These are phyloP conservation scores for Candida maltosa DNA, from an alignment of 805 yeast species.

Conservation along the genomic window DNA sequence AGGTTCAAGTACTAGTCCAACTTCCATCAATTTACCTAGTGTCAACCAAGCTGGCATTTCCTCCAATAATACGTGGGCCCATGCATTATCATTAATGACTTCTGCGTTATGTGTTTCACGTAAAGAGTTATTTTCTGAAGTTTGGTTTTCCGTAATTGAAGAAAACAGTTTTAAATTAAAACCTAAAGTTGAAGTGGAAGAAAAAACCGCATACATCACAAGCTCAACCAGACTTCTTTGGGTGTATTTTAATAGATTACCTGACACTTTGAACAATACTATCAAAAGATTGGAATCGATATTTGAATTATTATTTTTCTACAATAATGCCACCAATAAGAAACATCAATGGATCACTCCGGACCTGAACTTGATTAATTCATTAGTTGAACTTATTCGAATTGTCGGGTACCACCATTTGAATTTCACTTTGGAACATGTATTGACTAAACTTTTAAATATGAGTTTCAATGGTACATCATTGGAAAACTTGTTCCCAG, in stretches of 20 bases:
- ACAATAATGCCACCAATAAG: conserved; percentile 32
- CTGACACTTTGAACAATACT: conserved; percentile 87
- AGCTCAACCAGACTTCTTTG: conserved; percentile 76
- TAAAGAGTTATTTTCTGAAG: conserved; percentile 61
- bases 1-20: background rate
- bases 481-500: conserved; percentile 65
- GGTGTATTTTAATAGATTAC: conserved; percentile 84
- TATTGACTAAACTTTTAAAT: conserved; percentile 66
- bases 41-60: background rate
- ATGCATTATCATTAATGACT: conserved; percentile 63
- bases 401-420: conserved; percentile 76
- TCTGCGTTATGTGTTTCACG: conserved; percentile 81
- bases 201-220: conserved; percentile 54
- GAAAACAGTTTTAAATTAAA: conserved; percentile 57
- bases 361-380: conserved; percentile 58
- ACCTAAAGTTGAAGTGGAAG: conserved; percentile 52
- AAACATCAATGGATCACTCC: conserved; percentile 77
- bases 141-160: conserved; percentile 74
- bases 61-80: conserved; percentile 51
- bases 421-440: conserved; percentile 76
- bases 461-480: conserved; percentile 54
- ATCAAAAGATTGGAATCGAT: conserved; percentile 71
- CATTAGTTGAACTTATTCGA: conserved; percentile 71
- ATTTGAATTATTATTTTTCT: conserved; percentile 54
- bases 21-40: background rate